phyloP scores from a whole-genome alignment of 2,329 filamentous ascomycete genomes.

The Uncinocarpus reesii region DNA sequence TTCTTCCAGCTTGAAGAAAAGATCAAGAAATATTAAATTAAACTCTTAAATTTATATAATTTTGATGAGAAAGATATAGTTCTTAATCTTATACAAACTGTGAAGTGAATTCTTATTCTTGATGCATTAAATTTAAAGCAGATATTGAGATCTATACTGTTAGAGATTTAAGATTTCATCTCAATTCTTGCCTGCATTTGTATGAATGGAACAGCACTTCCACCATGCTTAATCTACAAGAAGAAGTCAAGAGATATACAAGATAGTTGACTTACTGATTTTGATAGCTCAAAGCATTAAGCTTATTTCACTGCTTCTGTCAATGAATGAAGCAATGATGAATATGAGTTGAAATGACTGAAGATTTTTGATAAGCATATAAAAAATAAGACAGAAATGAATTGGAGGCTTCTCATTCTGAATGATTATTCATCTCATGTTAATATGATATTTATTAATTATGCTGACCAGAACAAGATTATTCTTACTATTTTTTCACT shows the following conservation, averaged over 20 bases:
- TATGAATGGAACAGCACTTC: background rate
- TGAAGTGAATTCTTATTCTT: conserved; percentile 6
- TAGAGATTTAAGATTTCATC: conserved; percentile 4
- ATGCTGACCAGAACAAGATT: background rate
- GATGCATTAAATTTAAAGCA: background rate
- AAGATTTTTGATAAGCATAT: background rate
- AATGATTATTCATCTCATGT: conserved; percentile 8
- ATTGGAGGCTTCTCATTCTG: conserved; percentile 6
- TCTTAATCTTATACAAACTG: background rate
- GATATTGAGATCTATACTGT: background rate
- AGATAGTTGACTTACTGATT: conserved; percentile 9
- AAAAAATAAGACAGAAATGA: background rate
- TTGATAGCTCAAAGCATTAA: conserved; percentile 1
- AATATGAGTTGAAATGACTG: conserved; percentile 2
- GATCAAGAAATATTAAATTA: conserved; percentile 11
- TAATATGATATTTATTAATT: conserved; percentile 11
- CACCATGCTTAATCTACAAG: conserved; percentile 8
- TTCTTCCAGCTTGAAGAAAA: background rate
- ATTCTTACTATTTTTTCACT: conserved; percentile 8
- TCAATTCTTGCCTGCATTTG: conserved; percentile 4
- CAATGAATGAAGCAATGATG: conserved; percentile 11
- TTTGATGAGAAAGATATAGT: conserved; percentile 13
- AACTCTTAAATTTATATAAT: conserved; percentile 11
- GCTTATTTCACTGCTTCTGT: conserved; percentile 9
- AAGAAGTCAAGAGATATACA: conserved; percentile 3